These are phyloP conservation scores for Rubia occidens DNA, from an alignment of 305 asterid species.

Conservation along the genomic window DNA sequence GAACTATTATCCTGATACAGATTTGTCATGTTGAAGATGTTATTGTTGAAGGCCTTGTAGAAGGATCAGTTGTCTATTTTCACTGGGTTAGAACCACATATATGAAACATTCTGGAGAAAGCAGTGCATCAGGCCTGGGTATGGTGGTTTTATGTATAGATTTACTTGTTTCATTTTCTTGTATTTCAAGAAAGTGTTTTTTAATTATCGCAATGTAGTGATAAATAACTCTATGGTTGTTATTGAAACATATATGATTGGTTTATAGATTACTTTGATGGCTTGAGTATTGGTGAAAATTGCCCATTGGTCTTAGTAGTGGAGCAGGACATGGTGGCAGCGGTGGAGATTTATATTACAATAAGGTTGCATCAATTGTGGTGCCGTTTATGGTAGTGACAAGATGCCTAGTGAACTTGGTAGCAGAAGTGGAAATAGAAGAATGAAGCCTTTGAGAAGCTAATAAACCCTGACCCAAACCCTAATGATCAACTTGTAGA, in stretches of 20 bases:
- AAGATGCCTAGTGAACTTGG: slow-evolving; percentile 90
- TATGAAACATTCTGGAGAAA: slow-evolving; percentile 54
- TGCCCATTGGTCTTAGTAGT: slow-evolving; percentile 57
- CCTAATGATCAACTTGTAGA: too few species aligned
- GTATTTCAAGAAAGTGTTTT: not conserved
- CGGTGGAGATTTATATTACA: slow-evolving; percentile 78
- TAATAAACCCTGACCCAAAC: too few species aligned
- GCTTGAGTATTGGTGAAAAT: slow-evolving; percentile 69
- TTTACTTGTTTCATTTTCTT: not conserved
- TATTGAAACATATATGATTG: slow-evolving; percentile 12
- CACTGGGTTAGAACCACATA: slow-evolving; percentile 64
- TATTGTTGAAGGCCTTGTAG: slow-evolving; percentile 53
- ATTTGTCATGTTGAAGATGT: slow-evolving; percentile 84
- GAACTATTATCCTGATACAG: slow-evolving; percentile 34
- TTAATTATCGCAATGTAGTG: not conserved
- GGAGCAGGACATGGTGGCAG: slow-evolving; percentile 97
- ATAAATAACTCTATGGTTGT: slow-evolving; percentile 10
- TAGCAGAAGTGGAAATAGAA: slow-evolving; percentile 85
- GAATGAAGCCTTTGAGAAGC: too few species aligned
- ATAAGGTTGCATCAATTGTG: slow-evolving; percentile 49
- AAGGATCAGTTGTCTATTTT: slow-evolving; percentile 77
- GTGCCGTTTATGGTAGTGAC: slow-evolving; percentile 53
- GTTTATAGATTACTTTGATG: slow-evolving; percentile 67
- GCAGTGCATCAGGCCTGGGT: slow-evolving; percentile 83
- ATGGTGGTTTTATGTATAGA: slow-evolving; percentile 17